Evolutionary conservation across 768 basidiomycete genomes (phyloP), one percentile per base, ranked within the genome.

Genomic region (Termitomyces sp.): DNA sequence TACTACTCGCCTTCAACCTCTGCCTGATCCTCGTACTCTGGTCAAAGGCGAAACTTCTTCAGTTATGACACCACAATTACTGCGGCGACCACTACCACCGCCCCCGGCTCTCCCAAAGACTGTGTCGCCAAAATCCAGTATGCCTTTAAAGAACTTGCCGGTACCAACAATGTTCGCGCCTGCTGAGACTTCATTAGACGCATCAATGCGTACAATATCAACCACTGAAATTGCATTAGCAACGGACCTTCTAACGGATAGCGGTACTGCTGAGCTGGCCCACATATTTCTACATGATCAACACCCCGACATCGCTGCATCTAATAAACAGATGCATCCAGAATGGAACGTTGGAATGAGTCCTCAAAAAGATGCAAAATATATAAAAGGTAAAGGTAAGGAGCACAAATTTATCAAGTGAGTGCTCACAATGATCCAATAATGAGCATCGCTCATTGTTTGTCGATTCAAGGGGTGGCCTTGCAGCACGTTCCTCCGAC

Each of bases 301-400:
- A 67, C 57, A 73, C 48, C 53, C 79, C 62, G 68, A 75, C 65
- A 64, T 71, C 2, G 72, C 74, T 8, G 62, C 67, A 13, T 54
- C 57, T 1, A 62, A 62, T 40, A 56, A 61, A 13, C 59, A 57
- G 16, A 74, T 76, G 46, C 67, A 65, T 2, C 75, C 74, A 1
- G 71, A 72, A 12, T 77, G 83, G n/a, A 86, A 84, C 1, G 63
- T 88, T 39, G 76, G 77, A 58, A 64, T 84, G 53, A 88, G 85
- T 68, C 86, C 86, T 0, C 77, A 82, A 62, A 87, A 86, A 69
- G 56, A 55, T 34, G 26, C 50, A 2, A 62, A 56, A 33, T 70
- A 70, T 22, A 71, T 58, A 0, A 74, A 72, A 48, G 74, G 72
- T 16, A 79, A 77, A 65, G 74, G 71, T 27, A 67, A 62, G 46